These are phyloP conservation scores for Metschnikowia arizonensis DNA, from an alignment of 805 yeast species.

Conservation along the genomic window DNA sequence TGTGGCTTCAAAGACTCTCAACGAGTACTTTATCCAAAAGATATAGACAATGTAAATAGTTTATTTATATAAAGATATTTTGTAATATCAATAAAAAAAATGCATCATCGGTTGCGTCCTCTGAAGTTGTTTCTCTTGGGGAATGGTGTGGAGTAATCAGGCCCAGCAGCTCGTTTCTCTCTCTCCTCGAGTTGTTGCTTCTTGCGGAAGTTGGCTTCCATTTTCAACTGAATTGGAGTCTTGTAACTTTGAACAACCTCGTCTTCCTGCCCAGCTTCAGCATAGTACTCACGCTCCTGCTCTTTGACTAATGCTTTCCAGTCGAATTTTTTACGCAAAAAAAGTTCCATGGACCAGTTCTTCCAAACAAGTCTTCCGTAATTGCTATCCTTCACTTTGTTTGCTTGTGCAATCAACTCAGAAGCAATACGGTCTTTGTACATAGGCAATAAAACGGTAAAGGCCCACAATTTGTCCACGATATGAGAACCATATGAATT, in stretches of 20 bases:
- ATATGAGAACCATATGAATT: constrained; percentile 91
- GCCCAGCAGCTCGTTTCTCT: constrained; percentile 24
- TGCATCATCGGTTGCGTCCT: constrained; percentile 11
- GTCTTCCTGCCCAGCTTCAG: constrained; percentile 18
- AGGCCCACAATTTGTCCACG: constrained; percentile 78
- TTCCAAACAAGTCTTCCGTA: constrained; percentile 94
- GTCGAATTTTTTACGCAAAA: constrained; percentile 65
- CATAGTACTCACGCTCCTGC: constrained; percentile 34
- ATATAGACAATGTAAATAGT: background rate
- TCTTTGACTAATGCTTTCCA: constrained; percentile 68
- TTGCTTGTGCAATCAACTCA: constrained; percentile 54
- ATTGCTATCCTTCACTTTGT: constrained; percentile 71
- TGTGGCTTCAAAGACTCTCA: constrained; percentile 49
- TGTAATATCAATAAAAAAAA: background rate
- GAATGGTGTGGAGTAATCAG: constrained; percentile 9
- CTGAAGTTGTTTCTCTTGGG: constrained; percentile 11
- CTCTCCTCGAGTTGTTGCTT: constrained; percentile 26
- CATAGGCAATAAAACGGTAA: constrained; percentile 70
- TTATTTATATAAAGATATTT: background rate
- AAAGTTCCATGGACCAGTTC: constrained; percentile 88
- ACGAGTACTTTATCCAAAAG: constrained; percentile 47
- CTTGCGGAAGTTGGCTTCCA: constrained; percentile 35
- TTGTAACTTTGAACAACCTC: constrained; percentile 20
- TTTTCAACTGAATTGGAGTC: constrained; percentile 40
- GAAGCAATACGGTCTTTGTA: constrained; percentile 84